Evolutionary conservation across 148 eudicot genomes (phyloP).

Genomic region (Suaeda aralocaspica): DNA sequence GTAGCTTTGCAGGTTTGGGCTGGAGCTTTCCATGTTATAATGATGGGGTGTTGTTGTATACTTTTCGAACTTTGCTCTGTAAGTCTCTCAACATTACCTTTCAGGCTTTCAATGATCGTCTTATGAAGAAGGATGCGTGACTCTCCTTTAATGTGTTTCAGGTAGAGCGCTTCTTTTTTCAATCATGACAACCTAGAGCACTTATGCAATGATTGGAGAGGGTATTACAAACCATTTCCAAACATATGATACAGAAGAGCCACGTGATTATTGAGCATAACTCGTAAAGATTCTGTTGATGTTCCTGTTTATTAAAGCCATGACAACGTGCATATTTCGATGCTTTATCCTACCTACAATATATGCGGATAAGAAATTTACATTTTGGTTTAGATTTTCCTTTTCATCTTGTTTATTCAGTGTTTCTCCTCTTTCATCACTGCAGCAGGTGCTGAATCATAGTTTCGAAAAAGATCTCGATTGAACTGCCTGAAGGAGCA

Average conservation of each 20-base stretch:
- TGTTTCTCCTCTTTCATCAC: constrained; percentile 1
- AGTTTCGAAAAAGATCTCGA: constrained; percentile 59
- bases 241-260: constrained; percentile 58
- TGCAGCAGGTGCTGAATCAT: constrained; percentile 69
- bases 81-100: constrained; percentile 17
- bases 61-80: constrained; percentile 83
- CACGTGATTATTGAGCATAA: constrained; percentile 38
- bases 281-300: not conserved
- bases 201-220: constrained; percentile 90
- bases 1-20: constrained; percentile 57
- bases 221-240: constrained; percentile 76
- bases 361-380: not conserved
- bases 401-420: not conserved
- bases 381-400: too few relatives aligned
- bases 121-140: not conserved
- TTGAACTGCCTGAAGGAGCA: constrained; percentile 87
- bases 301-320: not conserved
- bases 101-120: not conserved
- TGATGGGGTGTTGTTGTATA: constrained; percentile 85
- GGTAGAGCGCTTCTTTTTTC: constrained; percentile 78
- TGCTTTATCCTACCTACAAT: not conserved
- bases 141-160: constrained; percentile 26
- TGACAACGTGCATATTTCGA: not conserved
- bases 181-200: constrained; percentile 87
- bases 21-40: constrained; percentile 88